A percentile compares a stretch with the other conserved stretches of the same genome.
Evolutionary conservation across 371 early-diverging fungal species (phyloP).

Genomic region (Nematocida displodere): DNA sequence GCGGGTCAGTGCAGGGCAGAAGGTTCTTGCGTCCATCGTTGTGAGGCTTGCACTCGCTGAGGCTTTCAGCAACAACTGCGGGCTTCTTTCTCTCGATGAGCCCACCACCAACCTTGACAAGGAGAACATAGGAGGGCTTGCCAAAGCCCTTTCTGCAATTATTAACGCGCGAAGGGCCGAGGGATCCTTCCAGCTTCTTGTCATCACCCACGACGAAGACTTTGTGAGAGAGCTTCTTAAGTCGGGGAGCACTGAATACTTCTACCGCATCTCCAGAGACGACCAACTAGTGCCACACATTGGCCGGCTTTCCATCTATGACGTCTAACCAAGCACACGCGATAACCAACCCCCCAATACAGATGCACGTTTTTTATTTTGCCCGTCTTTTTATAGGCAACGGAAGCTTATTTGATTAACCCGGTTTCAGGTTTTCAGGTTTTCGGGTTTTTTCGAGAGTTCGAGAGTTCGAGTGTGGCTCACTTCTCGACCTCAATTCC

Average conservation of each 20-base stretch:
- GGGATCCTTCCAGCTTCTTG: conserved; percentile 85
- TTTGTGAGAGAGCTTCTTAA: conserved; percentile 77
- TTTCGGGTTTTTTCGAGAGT: too few relatives aligned
- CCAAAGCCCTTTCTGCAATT: conserved; percentile 69
- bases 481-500: too few relatives aligned
- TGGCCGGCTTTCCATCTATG: conserved; percentile 36
- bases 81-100: conserved; percentile 92
- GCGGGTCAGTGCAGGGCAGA: conserved; percentile 95
- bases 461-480: too few relatives aligned
- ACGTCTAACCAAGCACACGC: too few relatives aligned
- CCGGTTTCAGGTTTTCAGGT: too few relatives aligned
- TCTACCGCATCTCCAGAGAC: conserved; percentile 62
- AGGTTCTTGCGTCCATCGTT: conserved; percentile 86
- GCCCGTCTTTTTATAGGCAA: too few relatives aligned
- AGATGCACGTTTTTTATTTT: too few relatives aligned
- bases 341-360: too few relatives aligned
- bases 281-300: conserved; percentile 51
- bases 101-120: conserved; percentile 97
- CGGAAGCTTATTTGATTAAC: too few relatives aligned
- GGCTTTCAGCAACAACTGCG: conserved; percentile 82
- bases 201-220: conserved; percentile 98
- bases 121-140: conserved; percentile 82
- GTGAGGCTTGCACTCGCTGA: conserved; percentile 93
- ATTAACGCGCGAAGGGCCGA: conserved; percentile 71
- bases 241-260: conserved; percentile 62